Percentiles rank a stretch among this genome's conserved stretches.
These are phyloP conservation scores for Xylaria sp. DNA, from an alignment of 2,329 filamentous ascomycete genomes.

Conservation along the genomic window DNA sequence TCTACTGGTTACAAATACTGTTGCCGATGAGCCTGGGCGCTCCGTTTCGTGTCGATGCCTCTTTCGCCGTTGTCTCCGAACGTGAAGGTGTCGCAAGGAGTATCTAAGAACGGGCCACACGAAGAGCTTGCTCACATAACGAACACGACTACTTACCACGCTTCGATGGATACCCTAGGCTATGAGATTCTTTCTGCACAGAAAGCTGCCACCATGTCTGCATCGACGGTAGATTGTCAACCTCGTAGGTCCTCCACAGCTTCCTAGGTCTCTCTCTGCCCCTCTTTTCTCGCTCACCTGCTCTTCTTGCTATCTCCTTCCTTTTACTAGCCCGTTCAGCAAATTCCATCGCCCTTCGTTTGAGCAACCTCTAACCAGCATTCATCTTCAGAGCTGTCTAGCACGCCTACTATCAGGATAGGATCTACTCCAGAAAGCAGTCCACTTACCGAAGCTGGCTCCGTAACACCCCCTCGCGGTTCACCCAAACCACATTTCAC, in stretches of 20 bases:
- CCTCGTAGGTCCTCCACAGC: constrained; percentile 38
- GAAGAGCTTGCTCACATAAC: constrained; percentile 55
- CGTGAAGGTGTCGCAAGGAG: constrained; percentile 57
- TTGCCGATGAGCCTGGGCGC: constrained; percentile 27
- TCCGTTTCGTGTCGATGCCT: constrained; percentile 55
- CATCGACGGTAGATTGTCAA: constrained; percentile 32
- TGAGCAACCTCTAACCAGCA: constrained; percentile 25
- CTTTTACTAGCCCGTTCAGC: constrained; percentile 24
- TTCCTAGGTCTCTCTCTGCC: neutral
- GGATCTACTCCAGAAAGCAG: constrained; percentile 46
- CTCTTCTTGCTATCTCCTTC: neutral
- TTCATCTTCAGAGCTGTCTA: constrained; percentile 34
- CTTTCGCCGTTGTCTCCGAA: constrained; percentile 61
- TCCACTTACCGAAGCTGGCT: constrained; percentile 57
- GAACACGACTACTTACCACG: constrained; percentile 34
- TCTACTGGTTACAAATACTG: constrained; percentile 17
- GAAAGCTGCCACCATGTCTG: constrained; percentile 38
- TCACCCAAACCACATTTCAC: constrained; percentile 53
- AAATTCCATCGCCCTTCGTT: neutral
- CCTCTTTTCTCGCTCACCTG: neutral
- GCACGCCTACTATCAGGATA: constrained; percentile 42
- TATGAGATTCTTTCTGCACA: constrained; percentile 38
- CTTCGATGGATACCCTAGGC: constrained; percentile 43
- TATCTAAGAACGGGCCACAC: constrained; percentile 59
- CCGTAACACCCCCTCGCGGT: constrained; percentile 53